A percentile compares a stretch with the other conserved stretches of the same genome.
Conservation (phyloP, 306 rosid species). For the Castanospermum australe region DNA sequence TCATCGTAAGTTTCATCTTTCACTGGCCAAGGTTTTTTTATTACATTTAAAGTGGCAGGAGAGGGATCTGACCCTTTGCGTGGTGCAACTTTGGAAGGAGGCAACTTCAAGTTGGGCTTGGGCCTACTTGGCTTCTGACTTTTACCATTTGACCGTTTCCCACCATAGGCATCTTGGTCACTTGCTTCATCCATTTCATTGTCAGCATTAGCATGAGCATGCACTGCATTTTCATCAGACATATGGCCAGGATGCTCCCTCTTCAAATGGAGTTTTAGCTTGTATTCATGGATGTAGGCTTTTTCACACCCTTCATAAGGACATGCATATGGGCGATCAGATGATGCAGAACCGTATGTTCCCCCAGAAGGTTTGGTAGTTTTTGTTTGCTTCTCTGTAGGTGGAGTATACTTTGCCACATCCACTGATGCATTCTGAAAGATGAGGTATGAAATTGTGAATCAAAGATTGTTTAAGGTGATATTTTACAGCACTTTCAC, state of each 20-base stretch:
- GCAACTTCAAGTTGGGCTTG: slow-evolving; percentile 71
- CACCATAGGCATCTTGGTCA: slow-evolving; percentile 76
- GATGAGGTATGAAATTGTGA: slow-evolving; percentile 14
- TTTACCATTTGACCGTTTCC: slow-evolving; percentile 61
- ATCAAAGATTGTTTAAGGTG: background rate
- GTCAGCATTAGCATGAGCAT: slow-evolving; percentile 59
- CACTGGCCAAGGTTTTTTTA: slow-evolving; percentile 76
- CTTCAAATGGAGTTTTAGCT: slow-evolving; percentile 88
- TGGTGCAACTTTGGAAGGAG: slow-evolving; percentile 58
- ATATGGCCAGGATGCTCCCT: slow-evolving; percentile 90
- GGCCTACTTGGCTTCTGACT: slow-evolving; percentile 71
- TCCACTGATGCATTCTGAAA: slow-evolving; percentile 63
- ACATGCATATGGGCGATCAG: slow-evolving; percentile 91
- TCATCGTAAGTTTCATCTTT: slow-evolving; percentile 76
- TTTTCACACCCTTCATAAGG: slow-evolving; percentile 94
- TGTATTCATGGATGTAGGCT: slow-evolving; percentile 93
- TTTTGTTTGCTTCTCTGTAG: slow-evolving; percentile 67
- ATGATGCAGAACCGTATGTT: slow-evolving; percentile 72
- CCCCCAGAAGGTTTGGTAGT: slow-evolving; percentile 63
- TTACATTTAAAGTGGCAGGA: slow-evolving; percentile 41
- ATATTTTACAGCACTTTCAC: background rate
- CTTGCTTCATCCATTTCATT: slow-evolving; percentile 90
- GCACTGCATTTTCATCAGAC: slow-evolving; percentile 66
- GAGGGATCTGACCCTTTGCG: slow-evolving; percentile 65
- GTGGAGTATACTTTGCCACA: slow-evolving; percentile 66